Evolutionary conservation across 2,329 filamentous ascomycete genomes (phyloP), one percentile per base, ranked within the genome.

Genomic region (Pseudogymnoascus sp.): DNA sequence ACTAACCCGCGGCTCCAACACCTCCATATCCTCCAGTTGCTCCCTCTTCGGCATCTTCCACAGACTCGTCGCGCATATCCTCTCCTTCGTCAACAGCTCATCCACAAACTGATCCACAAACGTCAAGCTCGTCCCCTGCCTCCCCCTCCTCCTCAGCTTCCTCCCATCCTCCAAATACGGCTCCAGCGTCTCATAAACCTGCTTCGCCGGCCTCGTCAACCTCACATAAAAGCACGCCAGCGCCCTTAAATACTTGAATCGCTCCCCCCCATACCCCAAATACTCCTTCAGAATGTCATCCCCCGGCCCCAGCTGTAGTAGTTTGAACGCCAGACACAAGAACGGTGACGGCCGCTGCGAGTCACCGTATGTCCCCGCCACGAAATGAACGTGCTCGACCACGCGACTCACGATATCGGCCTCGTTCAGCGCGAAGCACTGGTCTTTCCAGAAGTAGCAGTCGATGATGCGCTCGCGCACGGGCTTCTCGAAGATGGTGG

Each of bases 371-470:
- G 92, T 96, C 68, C 95, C 95, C 66, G 93, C 95, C 63, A 99
- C 84, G 75, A 89, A 95, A 59, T 79, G 83, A 55, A 99, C 83
- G 75, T 88, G 83, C 69, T 93, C 89, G 25, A 91, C 89, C 0
- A 96, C 93, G 67, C 95, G 90, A 77, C 97, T 91, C 70, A 96
- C 88, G 5, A 99, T 80, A 75, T 87, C 84, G 61, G 85, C 85
- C 73, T 88, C 86, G 78, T 97, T 99, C 67, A 99, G 82, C 43
- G 90, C 95, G 77, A 97, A 99, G 75, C 95, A 97, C 78, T 97
- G 93, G 77, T 97, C 95, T 76, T 97, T 97, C 89, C 92, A 99
- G 80, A 96, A 99, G 78, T 96, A 96, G 61, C 87, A 91, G 72
- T 96, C 92, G 69, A 93, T 87, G 75, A 99, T 97, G 73, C 95